These are phyloP conservation scores for Hanseniaspora mollemarum DNA, from an alignment of 805 yeast species.

Conservation along the genomic window DNA sequence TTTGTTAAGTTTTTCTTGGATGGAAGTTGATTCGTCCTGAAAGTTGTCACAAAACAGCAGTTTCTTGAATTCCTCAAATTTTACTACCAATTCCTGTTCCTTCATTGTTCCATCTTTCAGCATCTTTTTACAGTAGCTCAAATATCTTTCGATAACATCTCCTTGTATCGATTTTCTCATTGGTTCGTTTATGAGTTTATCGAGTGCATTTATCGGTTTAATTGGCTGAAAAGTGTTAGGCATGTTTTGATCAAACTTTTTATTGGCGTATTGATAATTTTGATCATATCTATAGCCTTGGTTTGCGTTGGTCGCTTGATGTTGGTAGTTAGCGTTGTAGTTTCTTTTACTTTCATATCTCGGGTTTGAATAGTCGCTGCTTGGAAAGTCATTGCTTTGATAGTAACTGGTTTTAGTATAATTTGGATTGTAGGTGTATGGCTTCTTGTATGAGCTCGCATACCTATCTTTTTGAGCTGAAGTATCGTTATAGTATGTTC, in stretches of 20 bases:
- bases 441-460: not conserved
- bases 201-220: not conserved
- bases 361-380: too few relatives aligned
- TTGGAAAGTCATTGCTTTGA: not conserved
- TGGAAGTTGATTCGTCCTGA: not conserved
- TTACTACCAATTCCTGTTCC: not conserved
- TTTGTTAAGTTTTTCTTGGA: not conserved
- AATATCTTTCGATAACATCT: not conserved
- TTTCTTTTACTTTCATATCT: too few relatives aligned
- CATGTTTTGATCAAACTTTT: too few relatives aligned
- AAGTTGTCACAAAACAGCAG: not conserved
- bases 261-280: not conserved
- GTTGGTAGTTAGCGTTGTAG: not conserved
- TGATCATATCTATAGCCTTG: not conserved
- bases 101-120: not conserved
- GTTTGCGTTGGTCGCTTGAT: not conserved
- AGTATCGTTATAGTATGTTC: not conserved
- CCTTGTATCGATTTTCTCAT: not conserved
- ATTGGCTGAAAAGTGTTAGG: not conserved
- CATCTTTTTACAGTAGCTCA: not conserved
- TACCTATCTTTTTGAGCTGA: not conserved
- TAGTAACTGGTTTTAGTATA: not conserved
- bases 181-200: not conserved
- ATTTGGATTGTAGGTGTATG: not conserved
- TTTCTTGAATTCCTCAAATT: conserved; percentile 5